phyloP scores from a whole-genome alignment of 306 rosid species.

The Prunus persica region Prunus_persica_NCBIv2 NC_034012.1:5824501-5825000 shows the following conservation, averaged over 20 bases:
- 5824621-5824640: conserved; percentile 58
- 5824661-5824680: conserved; percentile 84
- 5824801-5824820: conserved; percentile 77
- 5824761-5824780: conserved; percentile 75
- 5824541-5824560: conserved; percentile 61
- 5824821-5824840: conserved; percentile 82
- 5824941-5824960: conserved; percentile 50
- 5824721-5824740: conserved; percentile 84
- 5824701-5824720: conserved; percentile 91
- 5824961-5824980: conserved; percentile 64
- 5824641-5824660: conserved; percentile 82
- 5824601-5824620: conserved; percentile 80
- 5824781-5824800: conserved; percentile 75
- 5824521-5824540: conserved; percentile 66
- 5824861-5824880: conserved; percentile 82
- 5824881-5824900: conserved; percentile 91
- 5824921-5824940: conserved; percentile 72
- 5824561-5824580: conserved; percentile 88
- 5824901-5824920: conserved; percentile 86
- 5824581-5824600: conserved; percentile 68
- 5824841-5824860: conserved; percentile 77
- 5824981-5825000: conserved; percentile 66
- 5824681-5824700: conserved; percentile 98
- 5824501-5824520: conserved; percentile 69
- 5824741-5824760: conserved; percentile 80